These are phyloP conservation scores for Apiospora rasikravindrae DNA, from an alignment of 2,329 filamentous ascomycete genomes.

Conservation along the genomic window DNA sequence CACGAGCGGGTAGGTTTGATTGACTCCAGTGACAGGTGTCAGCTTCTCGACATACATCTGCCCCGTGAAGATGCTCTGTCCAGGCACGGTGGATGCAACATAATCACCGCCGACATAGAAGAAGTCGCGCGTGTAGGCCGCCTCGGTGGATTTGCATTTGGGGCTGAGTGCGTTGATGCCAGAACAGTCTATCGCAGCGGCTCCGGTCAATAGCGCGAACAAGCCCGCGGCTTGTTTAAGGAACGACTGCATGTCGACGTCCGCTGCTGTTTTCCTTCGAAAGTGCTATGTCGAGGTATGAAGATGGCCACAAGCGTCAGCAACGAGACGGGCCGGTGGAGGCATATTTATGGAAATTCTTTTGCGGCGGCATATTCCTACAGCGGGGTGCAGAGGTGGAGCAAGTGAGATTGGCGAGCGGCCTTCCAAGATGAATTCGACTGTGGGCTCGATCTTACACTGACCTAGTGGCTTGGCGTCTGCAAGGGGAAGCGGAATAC, in stretches of 20 bases:
- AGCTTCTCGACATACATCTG: conserved; percentile 25
- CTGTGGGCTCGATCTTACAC: background rate
- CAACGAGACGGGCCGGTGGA: too few species aligned
- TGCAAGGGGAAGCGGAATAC: background rate
- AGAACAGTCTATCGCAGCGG: conserved; percentile 19
- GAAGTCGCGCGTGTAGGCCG: conserved; percentile 19
- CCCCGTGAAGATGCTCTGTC: conserved; percentile 10
- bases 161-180: conserved; percentile 26
- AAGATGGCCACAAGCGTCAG: background rate
- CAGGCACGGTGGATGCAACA: conserved; percentile 4
- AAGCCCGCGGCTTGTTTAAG: background rate
- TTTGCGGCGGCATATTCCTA: background rate
- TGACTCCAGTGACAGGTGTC: conserved; percentile 18
- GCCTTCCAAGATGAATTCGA: background rate
- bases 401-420: background rate
- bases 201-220: background rate
- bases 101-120: conserved; percentile 23
- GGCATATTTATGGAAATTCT: background rate
- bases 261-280: background rate
- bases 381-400: background rate
- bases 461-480: background rate
- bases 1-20: conserved; percentile 20
- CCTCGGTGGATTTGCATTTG: conserved; percentile 28
- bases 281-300: background rate
- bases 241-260: background rate